These are phyloP conservation scores for Artomyces pyxidatus DNA, from an alignment of 768 basidiomycete genomes.

Conservation along the genomic window DNA sequence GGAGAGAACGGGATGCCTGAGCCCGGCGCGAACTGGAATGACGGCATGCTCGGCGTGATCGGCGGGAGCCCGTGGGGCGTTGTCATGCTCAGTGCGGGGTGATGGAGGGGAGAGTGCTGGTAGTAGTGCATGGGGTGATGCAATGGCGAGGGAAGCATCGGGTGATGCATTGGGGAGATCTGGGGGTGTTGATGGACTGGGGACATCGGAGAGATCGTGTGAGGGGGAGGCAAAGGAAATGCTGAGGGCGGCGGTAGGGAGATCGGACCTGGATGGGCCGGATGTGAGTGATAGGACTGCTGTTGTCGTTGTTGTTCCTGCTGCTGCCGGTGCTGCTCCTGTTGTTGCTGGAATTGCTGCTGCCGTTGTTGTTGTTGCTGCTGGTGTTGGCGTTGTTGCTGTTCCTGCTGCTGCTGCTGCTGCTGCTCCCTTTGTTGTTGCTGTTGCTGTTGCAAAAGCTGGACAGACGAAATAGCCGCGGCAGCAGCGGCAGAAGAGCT, in stretches of 20 bases:
- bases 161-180: slow-evolving; percentile 25
- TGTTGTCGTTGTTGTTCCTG: slow-evolving; percentile 13
- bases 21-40: slow-evolving; percentile 75
- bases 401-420: not conserved
- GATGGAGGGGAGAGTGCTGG: slow-evolving; percentile 16
- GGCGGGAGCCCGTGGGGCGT: slow-evolving; percentile 83
- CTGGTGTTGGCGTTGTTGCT: not conserved
- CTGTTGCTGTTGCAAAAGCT: no score
- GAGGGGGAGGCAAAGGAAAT: slow-evolving; percentile 32
- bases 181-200: slow-evolving; percentile 20
- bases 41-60: slow-evolving; percentile 96
- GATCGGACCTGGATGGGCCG: slow-evolving; percentile 65
- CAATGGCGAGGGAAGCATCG: slow-evolving; percentile 28
- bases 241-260: slow-evolving; percentile 52
- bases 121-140: slow-evolving; percentile 26
- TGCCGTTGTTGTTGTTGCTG: not conserved
- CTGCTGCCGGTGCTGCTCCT: slow-evolving; percentile 11
- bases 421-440: no score
- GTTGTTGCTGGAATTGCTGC: not conserved
- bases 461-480: no score
- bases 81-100: slow-evolving; percentile 29
- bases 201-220: slow-evolving; percentile 16
- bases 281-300: slow-evolving; percentile 23
- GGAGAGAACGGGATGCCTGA: slow-evolving; percentile 49
- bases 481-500: no score